Base-by-base conservation (phyloP, 140 eudicot species). In the Oenanthe javanica region DNA sequence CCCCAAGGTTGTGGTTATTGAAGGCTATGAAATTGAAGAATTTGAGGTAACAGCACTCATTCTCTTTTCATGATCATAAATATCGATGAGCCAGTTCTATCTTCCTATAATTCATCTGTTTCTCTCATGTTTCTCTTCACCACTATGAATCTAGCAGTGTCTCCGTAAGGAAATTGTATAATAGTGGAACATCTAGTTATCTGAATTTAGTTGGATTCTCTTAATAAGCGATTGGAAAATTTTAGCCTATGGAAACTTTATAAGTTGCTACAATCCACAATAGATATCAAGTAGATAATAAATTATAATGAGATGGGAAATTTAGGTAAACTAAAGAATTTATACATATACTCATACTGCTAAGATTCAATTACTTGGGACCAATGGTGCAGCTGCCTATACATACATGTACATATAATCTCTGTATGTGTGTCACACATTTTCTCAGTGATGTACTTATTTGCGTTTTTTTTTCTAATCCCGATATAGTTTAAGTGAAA, bases 21-120 rank as follows among this genome's bases (percentile, higher is more conserved):
- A 93, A 47, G 98, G 90, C 59, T 82, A 81, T 78, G 97, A 93
- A 80, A 64, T 93, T 57, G 97, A 93, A 79, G 93, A 86, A 82
- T 93, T 84, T 85, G 93, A 90, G 98, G 98, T 93, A 90, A 45
- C 57, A n/a, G 2, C 50, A 73, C 57, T 73, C 9, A 42, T 42
- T 42, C 55, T 50, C 55, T 13, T 14, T 50, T 50, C 55, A 50
- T 50, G 55, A 50, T 50, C 55, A 2, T 50, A 12, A 50, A 4
- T 42, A 42, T 42, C 45, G 45, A 7, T 75, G 38, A 54, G 61
- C 48, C 64, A 4, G 43, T 45, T 13, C 10, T 50, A 21, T 83
- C 50, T 59, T 21, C 43, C 69, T 7, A 0, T 77, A 45, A 19
- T 16, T 40, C 23, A 16, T 21, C 31, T 25, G 45, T 4, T 42